Evolutionary conservation across 331 rosid genomes (phyloP).

Genomic region (Quercus tomentella): DNA sequence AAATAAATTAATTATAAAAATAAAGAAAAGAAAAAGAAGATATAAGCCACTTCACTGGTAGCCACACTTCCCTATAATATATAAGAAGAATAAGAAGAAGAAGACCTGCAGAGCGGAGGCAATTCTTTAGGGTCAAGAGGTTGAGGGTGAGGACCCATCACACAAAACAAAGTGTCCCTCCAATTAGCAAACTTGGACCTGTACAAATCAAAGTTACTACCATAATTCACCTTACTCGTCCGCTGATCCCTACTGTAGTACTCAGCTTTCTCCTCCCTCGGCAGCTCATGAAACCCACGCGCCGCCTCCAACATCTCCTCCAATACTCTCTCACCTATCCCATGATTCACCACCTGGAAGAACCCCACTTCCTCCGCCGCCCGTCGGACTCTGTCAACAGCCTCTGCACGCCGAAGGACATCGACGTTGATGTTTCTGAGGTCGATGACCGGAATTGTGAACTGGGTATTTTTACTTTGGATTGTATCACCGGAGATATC

Average conservation of each 20-base stretch:
- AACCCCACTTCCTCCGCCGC: slow-evolving; percentile 48
- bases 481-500: neutral
- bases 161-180: slow-evolving; percentile 49
- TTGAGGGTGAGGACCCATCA: slow-evolving; percentile 24
- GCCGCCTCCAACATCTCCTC: slow-evolving; percentile 31
- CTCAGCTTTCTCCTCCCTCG: slow-evolving; percentile 34
- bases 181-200: slow-evolving; percentile 28
- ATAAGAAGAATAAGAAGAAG: neutral
- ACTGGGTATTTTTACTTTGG: neutral
- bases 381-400: slow-evolving; percentile 22
- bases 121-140: slow-evolving; percentile 36
- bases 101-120: slow-evolving; percentile 40
- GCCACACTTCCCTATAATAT: too few species aligned
- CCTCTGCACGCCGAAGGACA: neutral
- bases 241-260: slow-evolving; percentile 25
- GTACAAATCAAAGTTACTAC: slow-evolving; percentile 48
- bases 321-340: slow-evolving; percentile 27
- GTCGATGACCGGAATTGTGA: slow-evolving; percentile 33
- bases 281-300: slow-evolving; percentile 40
- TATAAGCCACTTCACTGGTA: too few species aligned
- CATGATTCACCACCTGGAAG: slow-evolving; percentile 57
- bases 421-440: neutral
- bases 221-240: slow-evolving; percentile 24
- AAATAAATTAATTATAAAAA: too few species aligned
- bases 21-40: too few species aligned